phyloP scores from a whole-genome alignment of 1,284 basidiomycete species.

The Cutaneotrichosporon cyanovorans region DNA sequence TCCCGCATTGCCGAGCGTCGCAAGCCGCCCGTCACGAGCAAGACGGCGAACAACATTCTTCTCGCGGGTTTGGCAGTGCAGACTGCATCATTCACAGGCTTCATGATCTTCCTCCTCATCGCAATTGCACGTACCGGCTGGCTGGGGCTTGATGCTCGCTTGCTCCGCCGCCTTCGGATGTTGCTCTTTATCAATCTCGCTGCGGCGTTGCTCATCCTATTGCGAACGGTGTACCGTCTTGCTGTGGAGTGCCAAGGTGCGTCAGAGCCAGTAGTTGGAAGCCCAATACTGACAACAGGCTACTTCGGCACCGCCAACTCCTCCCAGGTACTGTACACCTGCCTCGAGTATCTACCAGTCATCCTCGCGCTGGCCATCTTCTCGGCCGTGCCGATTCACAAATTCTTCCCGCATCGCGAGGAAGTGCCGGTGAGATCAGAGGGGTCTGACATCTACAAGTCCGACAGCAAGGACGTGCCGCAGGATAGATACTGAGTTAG shows the following conservation, averaged over 20 bases:
- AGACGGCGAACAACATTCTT: slow-evolving; percentile 45
- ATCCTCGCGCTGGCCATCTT: slow-evolving; percentile 40
- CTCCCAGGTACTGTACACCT: slow-evolving; percentile 40
- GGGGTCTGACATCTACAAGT: too few species aligned
- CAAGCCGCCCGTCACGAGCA: slow-evolving; percentile 25
- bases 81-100: slow-evolving; percentile 14
- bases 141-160: background rate
- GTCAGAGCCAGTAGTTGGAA: slow-evolving; percentile 1
- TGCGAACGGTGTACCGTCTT: slow-evolving; percentile 45
- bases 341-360: slow-evolving; percentile 44
- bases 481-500: background rate
- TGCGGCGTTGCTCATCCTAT: slow-evolving; percentile 23
- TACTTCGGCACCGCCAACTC: slow-evolving; percentile 40
- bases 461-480: too few species aligned
- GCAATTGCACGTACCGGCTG: slow-evolving; percentile 2
- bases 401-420: slow-evolving; percentile 11
- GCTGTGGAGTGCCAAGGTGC: slow-evolving; percentile 46
- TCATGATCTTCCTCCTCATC: slow-evolving; percentile 3
- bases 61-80: slow-evolving; percentile 45
- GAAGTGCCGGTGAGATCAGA: too few species aligned
- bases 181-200: slow-evolving; percentile 6
- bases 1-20: slow-evolving; percentile 25
- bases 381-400: slow-evolving; percentile 18
- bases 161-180: background rate
- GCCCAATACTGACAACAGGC: slow-evolving; percentile 16